Evolutionary conservation across 345 rosid species (phyloP), one percentile per base, ranked within the genome.

Genomic region (Geranium rotundifolium): DNA sequence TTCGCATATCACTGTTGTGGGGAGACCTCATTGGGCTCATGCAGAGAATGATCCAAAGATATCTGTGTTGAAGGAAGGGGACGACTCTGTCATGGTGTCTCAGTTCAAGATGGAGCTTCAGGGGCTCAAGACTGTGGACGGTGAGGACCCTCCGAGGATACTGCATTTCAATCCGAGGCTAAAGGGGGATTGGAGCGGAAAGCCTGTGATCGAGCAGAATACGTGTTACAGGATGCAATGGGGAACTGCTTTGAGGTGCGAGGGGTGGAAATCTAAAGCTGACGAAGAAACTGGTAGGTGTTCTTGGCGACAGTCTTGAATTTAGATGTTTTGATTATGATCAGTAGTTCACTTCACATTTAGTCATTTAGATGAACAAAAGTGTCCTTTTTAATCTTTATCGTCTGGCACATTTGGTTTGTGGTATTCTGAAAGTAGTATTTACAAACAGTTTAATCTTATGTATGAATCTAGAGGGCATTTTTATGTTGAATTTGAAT

Each of bases 161-260:
- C 70, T 91, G 65, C 98, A 89, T 75, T 89, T 91, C 50, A 91
- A 91, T 65, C 95, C 98, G 6, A 82, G 98, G 82, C 71, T 91
- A 7, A 91, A 80, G 37, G 98, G 98, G 30, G 98, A 91, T 73
- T 91, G 96, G 90, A 89, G 95, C 50, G 72, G 69, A 12, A 80
- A 73, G 71, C 92, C 98, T 3, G 92, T 89, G 63, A 91, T 91
- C 72, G 98, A 91, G 73, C 95, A 78, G 84, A 91, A 91, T 72
- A 91, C 92, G 67, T 91, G 98, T 57, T 91, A 87, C 59, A 77
- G 96, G 63, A 87, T 86, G 96, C 98, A 91, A 57, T 91, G 98
- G 98, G 96, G 98, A 5, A 63, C 83, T 19, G 82, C 92, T 2
- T 69, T 79, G 79, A 81, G 98, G n/a, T 91, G 98, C 54, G 92